A percentile compares a stretch with the other conserved stretches of the same genome.
Evolutionary conservation across 805 yeast genomes (phyloP).

Genomic region (Kuraishia molischiana): DNA sequence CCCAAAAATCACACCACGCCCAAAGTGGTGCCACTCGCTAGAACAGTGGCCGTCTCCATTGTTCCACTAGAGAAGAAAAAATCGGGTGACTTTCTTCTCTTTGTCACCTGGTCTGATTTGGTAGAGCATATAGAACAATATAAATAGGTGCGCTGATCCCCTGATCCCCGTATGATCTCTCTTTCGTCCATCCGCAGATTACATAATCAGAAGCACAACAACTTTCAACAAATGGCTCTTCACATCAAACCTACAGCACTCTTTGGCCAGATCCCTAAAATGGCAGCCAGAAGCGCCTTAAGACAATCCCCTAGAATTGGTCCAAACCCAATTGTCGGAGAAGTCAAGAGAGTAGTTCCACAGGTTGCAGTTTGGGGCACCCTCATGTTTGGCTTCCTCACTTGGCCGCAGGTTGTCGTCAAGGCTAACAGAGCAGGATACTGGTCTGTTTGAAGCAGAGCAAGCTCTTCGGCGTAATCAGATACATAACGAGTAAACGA

Average conservation of each 20-base stretch:
- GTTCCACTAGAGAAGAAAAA: too few species aligned
- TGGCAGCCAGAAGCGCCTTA: conserved; percentile 9
- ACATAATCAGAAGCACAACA: too few species aligned
- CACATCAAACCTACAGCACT: not conserved
- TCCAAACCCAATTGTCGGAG: conserved; percentile 18
- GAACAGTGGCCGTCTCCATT: too few species aligned
- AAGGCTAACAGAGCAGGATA: conserved; percentile 14
- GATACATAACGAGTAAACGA: not conserved
- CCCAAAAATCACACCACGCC: too few species aligned
- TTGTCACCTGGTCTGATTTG: too few species aligned
- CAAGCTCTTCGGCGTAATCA: too few species aligned
- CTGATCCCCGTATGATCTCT: too few species aligned
- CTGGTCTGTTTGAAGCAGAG: conserved; percentile 15
- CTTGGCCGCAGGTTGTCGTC: conserved; percentile 19
- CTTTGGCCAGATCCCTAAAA: not conserved
- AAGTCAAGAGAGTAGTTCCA: conserved; percentile 15
- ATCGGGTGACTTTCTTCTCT: too few species aligned
- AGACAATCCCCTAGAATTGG: conserved; percentile 16
- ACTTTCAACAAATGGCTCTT: not conserved
- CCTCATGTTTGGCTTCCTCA: conserved; percentile 13
- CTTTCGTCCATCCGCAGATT: too few species aligned
- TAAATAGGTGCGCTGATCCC: too few species aligned
- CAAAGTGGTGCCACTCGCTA: too few species aligned
- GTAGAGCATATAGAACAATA: too few species aligned
- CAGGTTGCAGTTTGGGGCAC: conserved; percentile 18